phyloP scores from a whole-genome alignment of 495 filamentous ascomycete genomes.

The Penicillium cinerascens region DNA sequence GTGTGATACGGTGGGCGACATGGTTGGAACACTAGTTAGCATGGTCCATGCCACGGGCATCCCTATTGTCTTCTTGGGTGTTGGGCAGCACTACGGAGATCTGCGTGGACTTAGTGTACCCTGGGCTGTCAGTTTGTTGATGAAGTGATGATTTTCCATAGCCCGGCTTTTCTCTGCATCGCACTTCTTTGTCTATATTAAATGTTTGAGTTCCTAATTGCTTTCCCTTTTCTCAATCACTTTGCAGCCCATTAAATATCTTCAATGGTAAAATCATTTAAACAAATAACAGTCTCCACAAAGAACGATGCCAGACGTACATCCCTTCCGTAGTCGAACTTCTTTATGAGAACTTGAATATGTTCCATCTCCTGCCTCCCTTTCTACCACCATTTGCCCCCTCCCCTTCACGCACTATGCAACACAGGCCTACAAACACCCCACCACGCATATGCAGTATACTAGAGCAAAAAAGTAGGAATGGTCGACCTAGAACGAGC shows the following conservation, averaged over 20 bases:
- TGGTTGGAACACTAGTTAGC: conserved; percentile 94
- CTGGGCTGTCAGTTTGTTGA: conserved; percentile 82
- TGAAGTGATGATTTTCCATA: conserved; percentile 41
- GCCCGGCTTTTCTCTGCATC: neutral
- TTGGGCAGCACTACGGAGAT: conserved; percentile 96
- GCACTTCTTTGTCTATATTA: neutral
- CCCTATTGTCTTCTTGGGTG: conserved; percentile 88
- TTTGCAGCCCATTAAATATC: no score
- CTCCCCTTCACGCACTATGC: neutral
- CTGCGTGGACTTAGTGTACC: conserved; percentile 87
- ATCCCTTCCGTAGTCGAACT: no score
- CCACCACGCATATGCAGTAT: no score
- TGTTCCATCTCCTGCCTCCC: no score
- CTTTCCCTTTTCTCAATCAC: no score
- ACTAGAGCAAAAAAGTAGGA: neutral
- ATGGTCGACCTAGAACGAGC: neutral
- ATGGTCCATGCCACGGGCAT: conserved; percentile 98
- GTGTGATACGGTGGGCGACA: conserved; percentile 97
- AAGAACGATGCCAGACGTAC: no score
- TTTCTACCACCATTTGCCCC: no score
- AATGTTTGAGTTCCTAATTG: neutral
- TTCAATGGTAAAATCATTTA: no score
- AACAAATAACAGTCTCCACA: no score
- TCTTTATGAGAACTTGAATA: no score
- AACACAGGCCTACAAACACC: neutral